A percentile compares a stretch with the other conserved stretches of the same genome.
Evolutionary conservation across 345 rosid genomes (phyloP).

Genomic region (Aethionema arabicum): DNA sequence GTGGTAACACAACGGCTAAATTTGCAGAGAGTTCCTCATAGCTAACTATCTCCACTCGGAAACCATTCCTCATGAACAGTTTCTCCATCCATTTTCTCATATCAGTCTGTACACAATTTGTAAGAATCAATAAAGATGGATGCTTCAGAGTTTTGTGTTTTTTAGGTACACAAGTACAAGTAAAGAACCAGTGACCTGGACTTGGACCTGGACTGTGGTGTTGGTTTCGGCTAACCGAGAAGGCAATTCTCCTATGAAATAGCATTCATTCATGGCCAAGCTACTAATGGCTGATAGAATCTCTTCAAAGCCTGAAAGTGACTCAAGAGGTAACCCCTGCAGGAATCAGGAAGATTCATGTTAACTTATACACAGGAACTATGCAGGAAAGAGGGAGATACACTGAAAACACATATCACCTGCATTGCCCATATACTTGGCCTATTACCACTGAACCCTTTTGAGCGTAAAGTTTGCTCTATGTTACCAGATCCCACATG

Average conservation of each 20-base stretch:
- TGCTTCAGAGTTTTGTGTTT: neutral
- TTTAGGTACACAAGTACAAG: conserved; percentile 4
- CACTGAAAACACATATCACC: conserved; percentile 42
- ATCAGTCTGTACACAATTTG: conserved; percentile 45
- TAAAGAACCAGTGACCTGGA: conserved; percentile 44
- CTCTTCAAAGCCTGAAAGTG: conserved; percentile 63
- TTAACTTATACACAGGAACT: conserved; percentile 5
- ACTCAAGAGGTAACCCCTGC: conserved; percentile 70
- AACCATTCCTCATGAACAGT: conserved; percentile 69
- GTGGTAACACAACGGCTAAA: conserved; percentile 51
- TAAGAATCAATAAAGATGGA: neutral
- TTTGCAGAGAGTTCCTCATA: conserved; percentile 55
- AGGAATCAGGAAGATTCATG: conserved; percentile 1
- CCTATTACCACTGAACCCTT: conserved; percentile 70
- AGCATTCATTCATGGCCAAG: conserved; percentile 63
- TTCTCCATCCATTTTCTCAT: conserved; percentile 54
- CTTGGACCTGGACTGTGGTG: conserved; percentile 48
- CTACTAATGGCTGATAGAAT: conserved; percentile 54
- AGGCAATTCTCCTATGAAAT: conserved; percentile 74
- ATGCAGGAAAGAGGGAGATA: neutral
- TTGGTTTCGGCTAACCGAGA: conserved; percentile 59
- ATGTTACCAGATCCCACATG: conserved; percentile 53
- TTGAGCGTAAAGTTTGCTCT: conserved; percentile 47
- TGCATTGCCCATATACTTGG: conserved; percentile 89
- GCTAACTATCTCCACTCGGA: conserved; percentile 48